Conservation (phyloP, 179 eudicot genomes). For the Corrigiola litoralis region DNA sequence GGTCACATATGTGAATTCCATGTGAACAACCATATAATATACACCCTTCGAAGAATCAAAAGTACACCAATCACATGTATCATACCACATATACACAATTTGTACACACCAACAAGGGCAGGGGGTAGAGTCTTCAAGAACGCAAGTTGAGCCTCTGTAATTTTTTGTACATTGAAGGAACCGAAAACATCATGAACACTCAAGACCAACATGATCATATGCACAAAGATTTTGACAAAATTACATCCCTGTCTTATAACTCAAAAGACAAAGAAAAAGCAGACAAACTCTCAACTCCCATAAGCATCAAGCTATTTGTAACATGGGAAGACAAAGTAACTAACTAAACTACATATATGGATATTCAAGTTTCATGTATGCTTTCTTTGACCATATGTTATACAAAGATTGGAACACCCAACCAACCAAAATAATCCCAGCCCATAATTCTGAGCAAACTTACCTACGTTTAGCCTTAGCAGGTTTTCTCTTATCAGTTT, state of each 20-base stretch:
- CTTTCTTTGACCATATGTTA: neutral
- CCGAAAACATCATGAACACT: neutral
- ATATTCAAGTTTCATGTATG: neutral
- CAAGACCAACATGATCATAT: neutral
- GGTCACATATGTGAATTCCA: neutral
- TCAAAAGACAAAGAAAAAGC: neutral
- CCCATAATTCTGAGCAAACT: neutral
- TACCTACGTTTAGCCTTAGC: constrained; percentile 18
- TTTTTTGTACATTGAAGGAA: constrained; percentile 13
- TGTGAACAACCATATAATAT: constrained; percentile 3
- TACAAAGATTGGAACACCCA: neutral
- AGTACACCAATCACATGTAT: neutral
- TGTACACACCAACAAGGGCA: neutral
- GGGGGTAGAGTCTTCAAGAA: neutral
- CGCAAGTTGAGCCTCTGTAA: neutral
- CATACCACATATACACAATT: neutral
- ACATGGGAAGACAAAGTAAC: neutral
- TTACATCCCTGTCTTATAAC: constrained; percentile 6
- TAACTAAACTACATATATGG: neutral
- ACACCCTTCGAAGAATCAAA: constrained; percentile 1
- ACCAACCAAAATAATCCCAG: neutral
- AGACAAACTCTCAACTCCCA: neutral
- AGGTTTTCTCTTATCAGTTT: constrained; percentile 12
- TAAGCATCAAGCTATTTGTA: constrained; percentile 6
- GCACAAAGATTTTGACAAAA: constrained; percentile 14